Conservation (phyloP, 441 rosid genomes). For the Populus hybrid region DNA sequence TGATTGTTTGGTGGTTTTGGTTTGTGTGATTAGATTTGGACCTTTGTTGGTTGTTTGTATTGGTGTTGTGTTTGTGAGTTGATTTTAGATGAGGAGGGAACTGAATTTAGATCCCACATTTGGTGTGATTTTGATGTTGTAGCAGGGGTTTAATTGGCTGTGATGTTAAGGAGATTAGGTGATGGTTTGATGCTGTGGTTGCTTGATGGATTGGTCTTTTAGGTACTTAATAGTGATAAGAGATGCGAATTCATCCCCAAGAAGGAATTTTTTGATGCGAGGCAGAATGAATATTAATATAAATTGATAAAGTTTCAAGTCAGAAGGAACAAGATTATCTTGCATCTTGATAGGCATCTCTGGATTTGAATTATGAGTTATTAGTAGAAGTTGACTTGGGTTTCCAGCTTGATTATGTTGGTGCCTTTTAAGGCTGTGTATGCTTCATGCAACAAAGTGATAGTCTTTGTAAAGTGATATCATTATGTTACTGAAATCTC, state of each 20-base stretch:
- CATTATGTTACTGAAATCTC: neutral
- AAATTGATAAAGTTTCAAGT: neutral
- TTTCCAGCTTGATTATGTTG: neutral
- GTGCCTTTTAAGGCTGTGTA: neutral
- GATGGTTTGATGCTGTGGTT: neutral
- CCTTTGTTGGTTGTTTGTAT: neutral
- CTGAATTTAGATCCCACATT: neutral
- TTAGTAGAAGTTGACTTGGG: neutral
- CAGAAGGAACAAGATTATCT: neutral
- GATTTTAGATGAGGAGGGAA: neutral
- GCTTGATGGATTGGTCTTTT: neutral
- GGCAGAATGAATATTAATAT: neutral
- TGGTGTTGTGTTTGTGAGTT: neutral
- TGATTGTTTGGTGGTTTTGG: neutral
- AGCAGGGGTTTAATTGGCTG: neutral
- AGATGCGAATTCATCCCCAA: neutral
- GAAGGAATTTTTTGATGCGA: neutral
- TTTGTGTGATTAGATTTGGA: neutral
- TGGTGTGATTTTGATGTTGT: neutral
- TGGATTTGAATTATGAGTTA: neutral
- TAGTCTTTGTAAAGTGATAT: neutral
- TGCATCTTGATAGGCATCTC: neutral
- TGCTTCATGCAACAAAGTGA: neutral
- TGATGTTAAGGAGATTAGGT: neutral
- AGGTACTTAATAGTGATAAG: neutral